phyloP scores from a whole-genome alignment of 257 asterid species.

The Fraxinus anomala region DNA sequence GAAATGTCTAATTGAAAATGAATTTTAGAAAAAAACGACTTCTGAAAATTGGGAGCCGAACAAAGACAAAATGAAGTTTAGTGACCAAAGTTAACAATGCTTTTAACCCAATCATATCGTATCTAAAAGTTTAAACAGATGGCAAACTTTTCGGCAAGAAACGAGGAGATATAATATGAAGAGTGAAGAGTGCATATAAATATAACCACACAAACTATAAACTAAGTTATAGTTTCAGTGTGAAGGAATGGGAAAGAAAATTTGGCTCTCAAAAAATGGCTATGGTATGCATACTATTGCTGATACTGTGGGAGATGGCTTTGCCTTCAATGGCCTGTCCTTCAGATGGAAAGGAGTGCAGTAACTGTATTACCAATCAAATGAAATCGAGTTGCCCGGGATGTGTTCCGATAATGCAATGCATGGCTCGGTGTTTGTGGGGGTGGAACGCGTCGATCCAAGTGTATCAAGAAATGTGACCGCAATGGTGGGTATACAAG shows the following conservation, averaged over 20 bases:
- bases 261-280: slow-evolving; percentile 9
- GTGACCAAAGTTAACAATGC: neutral
- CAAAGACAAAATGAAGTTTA: too few species aligned
- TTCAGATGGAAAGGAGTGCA: slow-evolving; percentile 52
- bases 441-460: slow-evolving; percentile 47
- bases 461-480: slow-evolving; percentile 70
- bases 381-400: slow-evolving; percentile 66
- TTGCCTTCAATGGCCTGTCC: slow-evolving; percentile 48
- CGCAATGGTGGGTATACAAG: slow-evolving; percentile 60
- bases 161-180: slow-evolving; percentile 45
- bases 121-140: neutral
- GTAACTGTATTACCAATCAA: slow-evolving; percentile 53
- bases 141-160: slow-evolving; percentile 18
- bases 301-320: slow-evolving; percentile 27
- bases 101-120: neutral
- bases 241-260: slow-evolving; percentile 18
- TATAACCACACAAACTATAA: neutral
- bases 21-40: too few species aligned
- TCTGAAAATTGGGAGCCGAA: too few species aligned
- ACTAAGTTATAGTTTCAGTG: neutral
- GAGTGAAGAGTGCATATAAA: neutral
- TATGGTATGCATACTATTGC: slow-evolving; percentile 20
- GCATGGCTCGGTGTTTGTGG: slow-evolving; percentile 79
- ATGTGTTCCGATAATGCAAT: slow-evolving; percentile 64
- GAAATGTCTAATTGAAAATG: too few species aligned